These are phyloP conservation scores for Triticum turgidum DNA, from an alignment of 176 grass and related monocot genomes.

Conservation along the genomic window DNA sequence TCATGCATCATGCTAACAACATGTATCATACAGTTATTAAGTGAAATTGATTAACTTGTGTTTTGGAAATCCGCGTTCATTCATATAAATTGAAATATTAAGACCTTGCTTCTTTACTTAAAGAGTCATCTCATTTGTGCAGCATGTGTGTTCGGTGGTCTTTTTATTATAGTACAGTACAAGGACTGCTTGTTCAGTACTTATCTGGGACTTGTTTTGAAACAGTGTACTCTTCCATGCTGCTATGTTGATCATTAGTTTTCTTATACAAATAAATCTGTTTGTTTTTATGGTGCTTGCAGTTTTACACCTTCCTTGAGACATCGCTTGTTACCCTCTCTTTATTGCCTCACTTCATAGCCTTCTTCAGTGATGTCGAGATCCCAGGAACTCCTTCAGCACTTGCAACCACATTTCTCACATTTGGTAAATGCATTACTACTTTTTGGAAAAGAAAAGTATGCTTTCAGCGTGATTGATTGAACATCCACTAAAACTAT, in stretches of 20 bases:
- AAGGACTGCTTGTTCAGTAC: background rate
- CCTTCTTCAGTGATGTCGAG: slow-evolving; percentile 87
- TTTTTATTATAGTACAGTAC: background rate
- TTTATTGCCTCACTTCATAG: slow-evolving; percentile 87
- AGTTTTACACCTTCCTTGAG: slow-evolving; percentile 99
- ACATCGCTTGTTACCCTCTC: slow-evolving; percentile 80
- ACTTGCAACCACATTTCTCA: slow-evolving; percentile 93
- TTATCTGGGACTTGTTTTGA: background rate
- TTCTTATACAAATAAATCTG: slow-evolving; percentile 6
- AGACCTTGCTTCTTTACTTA: background rate
- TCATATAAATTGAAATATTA: background rate
- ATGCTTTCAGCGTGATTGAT: slow-evolving; percentile 5
- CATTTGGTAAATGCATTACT: slow-evolving; percentile 66
- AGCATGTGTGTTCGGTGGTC: background rate
- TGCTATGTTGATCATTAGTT: background rate
- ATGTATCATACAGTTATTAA: background rate
- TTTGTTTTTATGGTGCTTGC: slow-evolving; percentile 32
- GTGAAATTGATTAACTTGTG: background rate
- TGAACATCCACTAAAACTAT: background rate
- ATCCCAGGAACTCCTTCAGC: slow-evolving; percentile 84
- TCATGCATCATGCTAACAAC: background rate
- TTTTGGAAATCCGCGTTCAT: background rate
- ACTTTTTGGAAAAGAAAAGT: background rate
- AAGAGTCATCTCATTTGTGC: background rate
- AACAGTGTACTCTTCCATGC: background rate